Base-by-base conservation (phyloP, 768 basidiomycete species). In the Kwoniella shandongensis region DNA sequence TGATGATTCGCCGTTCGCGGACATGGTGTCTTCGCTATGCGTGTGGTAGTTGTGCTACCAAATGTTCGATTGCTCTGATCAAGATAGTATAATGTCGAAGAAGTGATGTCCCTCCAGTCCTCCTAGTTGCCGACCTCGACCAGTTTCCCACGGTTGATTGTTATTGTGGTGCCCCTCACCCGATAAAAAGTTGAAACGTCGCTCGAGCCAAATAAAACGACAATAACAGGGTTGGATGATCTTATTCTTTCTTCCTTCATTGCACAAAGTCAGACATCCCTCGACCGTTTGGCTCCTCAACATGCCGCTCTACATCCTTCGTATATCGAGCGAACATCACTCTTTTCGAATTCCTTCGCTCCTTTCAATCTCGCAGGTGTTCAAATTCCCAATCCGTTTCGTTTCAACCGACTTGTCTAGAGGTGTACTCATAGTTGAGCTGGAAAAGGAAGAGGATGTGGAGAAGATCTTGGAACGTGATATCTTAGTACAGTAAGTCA, bases 261-360 rank as follows among this genome's bases (percentile, higher is more conserved):
- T 17, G 6, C n/a, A 38, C 36, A 38, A 10, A n/a, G 36, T 38
- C 36, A 38, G 36, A 10, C 10, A n/a, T n/a, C n/a, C n/a, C n/a
- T n/a, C n/a, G n/a, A n/a, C n/a, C n/a, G n/a, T n/a, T n/a, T n/a
- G n/a, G n/a, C 22, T 57, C 23, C 17, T 47, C 41, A 58, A 20
- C 11, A 70, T 70, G 69, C 66, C 72, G 22, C 62, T 78, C 41
- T 85, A 84, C 62, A 81, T 91, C 53, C 77, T 93, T 50, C 81
- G 87, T 41, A 89, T 91, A 76, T 89, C 89, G 1, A 88, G 88
- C 75, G 82, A 81, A 4, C 89, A 94, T 72, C 80, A 82, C 32
- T 86, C 89, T 32, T 94, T 94, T 71, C 81, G 92, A 23, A 74
- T 93, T 12, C 91, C 91, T 30, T 90, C 92, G 72, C 82, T 96